Evolutionary conservation across 1,139 yeast species (phyloP).

Genomic region (Blastobotrys indianensis): DNA sequence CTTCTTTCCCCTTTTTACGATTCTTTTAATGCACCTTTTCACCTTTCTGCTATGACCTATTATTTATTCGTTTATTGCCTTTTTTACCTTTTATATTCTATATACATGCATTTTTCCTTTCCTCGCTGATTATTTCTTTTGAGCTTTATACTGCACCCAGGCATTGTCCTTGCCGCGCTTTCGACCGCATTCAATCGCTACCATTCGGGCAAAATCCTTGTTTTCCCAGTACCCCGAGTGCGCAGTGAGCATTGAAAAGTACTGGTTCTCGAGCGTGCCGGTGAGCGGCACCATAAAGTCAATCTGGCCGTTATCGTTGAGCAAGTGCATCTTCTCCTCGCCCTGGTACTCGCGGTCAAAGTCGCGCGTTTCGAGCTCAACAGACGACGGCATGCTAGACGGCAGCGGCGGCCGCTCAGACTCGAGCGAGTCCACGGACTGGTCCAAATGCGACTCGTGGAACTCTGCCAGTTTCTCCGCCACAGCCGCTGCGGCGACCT

Average conservation of each 20-base stretch:
- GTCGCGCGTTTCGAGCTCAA: constrained; percentile 29
- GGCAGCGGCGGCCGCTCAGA: not conserved
- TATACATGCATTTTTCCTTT: not conserved
- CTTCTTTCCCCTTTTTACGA: not conserved
- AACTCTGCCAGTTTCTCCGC: not conserved
- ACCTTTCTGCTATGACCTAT: not conserved
- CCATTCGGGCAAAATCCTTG: constrained; percentile 37
- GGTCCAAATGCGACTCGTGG: not conserved
- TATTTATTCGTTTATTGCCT: not conserved
- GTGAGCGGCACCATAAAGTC: constrained; percentile 37
- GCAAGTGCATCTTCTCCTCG: constrained; percentile 27
- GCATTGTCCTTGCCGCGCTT: constrained; percentile 7
- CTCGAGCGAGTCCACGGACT: not conserved
- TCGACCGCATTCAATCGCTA: constrained; percentile 38
- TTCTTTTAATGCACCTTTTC: not conserved
- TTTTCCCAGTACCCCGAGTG: constrained; percentile 41
- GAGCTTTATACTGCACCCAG: constrained; percentile 3
- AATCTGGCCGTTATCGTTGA: constrained; percentile 41
- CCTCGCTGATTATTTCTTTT: not conserved
- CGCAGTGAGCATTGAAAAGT: constrained; percentile 38
- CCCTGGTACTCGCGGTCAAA: constrained; percentile 27
- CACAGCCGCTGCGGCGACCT: constrained; percentile 1
- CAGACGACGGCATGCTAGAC: constrained; percentile 16
- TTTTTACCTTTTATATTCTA: constrained; percentile 1
- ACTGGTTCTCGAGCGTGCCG: constrained; percentile 37